A percentile compares a stretch with the other conserved stretches of the same genome.
Conservation (phyloP, 208 protist genomes). For the Wallacemonas sp. region DNA sequence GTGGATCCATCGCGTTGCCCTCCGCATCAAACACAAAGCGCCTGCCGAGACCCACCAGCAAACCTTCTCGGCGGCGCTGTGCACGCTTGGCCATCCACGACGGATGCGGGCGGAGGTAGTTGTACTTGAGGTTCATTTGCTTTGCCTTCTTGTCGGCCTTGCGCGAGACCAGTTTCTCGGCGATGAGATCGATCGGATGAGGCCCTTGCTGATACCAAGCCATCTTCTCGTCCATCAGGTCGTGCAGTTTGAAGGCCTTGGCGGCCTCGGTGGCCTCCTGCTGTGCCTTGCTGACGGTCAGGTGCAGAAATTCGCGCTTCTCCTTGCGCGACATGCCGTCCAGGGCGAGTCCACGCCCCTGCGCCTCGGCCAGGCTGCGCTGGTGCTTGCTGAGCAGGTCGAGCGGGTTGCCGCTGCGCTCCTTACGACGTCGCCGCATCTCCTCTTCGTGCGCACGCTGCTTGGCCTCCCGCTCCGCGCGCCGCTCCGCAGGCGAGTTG, state of each 20-base stretch:
- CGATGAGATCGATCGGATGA: conserved; percentile 83
- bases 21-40: conserved; percentile 76
- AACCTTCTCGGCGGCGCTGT: conserved; percentile 54
- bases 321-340: conserved; percentile 89
- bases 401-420: conserved; percentile 29
- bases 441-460: conserved; percentile 14
- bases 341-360: conserved; percentile 64
- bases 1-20: conserved; percentile 50
- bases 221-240: conserved; percentile 82
- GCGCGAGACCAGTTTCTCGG: conserved; percentile 73
- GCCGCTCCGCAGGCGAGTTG: conserved; percentile 73
- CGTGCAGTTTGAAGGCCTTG: conserved; percentile 70
- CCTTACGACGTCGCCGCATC: conserved; percentile 25
- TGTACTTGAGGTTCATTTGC: conserved; percentile 79
- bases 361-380: conserved; percentile 54
- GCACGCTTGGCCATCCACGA: conserved; percentile 85
- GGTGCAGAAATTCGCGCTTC: conserved; percentile 65
- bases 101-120: conserved; percentile 83
- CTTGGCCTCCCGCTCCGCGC: conserved; percentile 57
- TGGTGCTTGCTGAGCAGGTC: conserved; percentile 80
- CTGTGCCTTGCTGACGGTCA: conserved; percentile 73
- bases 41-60: conserved; percentile 71
- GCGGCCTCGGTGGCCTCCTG: conserved; percentile 35
- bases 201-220: conserved; percentile 91
- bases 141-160: conserved; percentile 87